Evolutionary conservation across 2,329 filamentous ascomycete species (phyloP).

Genomic region (Torrubiella hemipterigena): DNA sequence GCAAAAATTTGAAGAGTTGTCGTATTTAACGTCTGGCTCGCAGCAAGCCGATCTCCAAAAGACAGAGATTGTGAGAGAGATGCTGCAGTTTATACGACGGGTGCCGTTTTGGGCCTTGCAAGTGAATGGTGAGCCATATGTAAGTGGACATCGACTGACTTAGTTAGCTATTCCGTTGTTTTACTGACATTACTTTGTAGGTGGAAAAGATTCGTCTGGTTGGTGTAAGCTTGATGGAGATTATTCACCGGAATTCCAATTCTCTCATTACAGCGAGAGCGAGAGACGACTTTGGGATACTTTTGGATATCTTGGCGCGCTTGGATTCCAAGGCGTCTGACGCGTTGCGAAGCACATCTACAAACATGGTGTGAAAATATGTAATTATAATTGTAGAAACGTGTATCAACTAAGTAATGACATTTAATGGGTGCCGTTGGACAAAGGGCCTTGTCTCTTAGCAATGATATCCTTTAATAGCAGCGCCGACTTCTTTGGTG

Average conservation of each 20-base stretch:
- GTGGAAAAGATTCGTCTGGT: constrained; percentile 27
- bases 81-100: constrained; percentile 25
- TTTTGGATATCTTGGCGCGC: constrained; percentile 26
- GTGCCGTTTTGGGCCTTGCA: constrained; percentile 29
- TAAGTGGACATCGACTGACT: too few relatives aligned
- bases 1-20: constrained; percentile 21
- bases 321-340: constrained; percentile 31
- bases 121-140: constrained; percentile 26
- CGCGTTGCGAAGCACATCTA: constrained; percentile 20
- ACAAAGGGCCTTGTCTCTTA: constrained; percentile 8
- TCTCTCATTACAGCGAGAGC: constrained; percentile 24
- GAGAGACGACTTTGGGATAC: constrained; percentile 22
- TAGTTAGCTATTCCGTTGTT: too few relatives aligned
- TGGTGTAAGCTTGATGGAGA: constrained; percentile 23
- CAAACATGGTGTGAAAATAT: constrained; percentile 4
- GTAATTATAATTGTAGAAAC: not conserved
- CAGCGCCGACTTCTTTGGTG: constrained; percentile 22
- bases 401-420: not conserved
- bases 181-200: constrained; percentile 8
- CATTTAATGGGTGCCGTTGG: too few relatives aligned
- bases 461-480: constrained; percentile 15
- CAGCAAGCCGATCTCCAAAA: constrained; percentile 22
- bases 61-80: constrained; percentile 30
- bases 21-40: constrained; percentile 15
- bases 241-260: constrained; percentile 23